Evolutionary conservation across 768 basidiomycete species (phyloP).

Genomic region (Boletus pseudopeckii): DNA sequence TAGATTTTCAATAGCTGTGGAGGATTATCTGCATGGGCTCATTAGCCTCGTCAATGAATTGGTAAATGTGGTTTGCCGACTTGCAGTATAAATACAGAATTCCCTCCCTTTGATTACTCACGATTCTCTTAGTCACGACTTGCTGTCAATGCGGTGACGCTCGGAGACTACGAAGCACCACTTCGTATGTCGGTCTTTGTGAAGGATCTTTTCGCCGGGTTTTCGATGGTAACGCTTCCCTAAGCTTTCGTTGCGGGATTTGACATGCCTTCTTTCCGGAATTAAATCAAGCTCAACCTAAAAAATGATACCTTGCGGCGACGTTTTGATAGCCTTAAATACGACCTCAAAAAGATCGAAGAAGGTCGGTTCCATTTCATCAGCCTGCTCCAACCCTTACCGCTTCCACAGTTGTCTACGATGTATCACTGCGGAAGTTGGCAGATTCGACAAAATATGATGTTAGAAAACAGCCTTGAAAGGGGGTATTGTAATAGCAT

Average conservation of each 20-base stretch:
- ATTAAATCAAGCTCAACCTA: constrained; percentile 59
- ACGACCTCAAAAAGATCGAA: constrained; percentile 86
- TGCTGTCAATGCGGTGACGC: constrained; percentile 77
- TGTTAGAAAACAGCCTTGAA: background rate
- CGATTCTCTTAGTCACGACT: constrained; percentile 57
- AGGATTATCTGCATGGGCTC: constrained; percentile 81
- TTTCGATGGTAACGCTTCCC: constrained; percentile 59
- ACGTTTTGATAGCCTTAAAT: constrained; percentile 79
- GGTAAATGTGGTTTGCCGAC: constrained; percentile 39
- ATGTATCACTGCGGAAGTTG: constrained; percentile 74
- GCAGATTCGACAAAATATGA: constrained; percentile 27
- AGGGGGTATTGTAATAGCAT: background rate
- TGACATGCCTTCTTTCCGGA: constrained; percentile 1
- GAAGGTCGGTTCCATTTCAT: constrained; percentile 53
- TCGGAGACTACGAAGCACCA: constrained; percentile 77
- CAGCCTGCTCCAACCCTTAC: background rate
- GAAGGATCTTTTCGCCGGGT: constrained; percentile 79
- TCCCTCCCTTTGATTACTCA: constrained; percentile 7
- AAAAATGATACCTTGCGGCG: constrained; percentile 77
- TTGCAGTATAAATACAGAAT: background rate
- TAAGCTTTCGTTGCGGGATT: background rate
- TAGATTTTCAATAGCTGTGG: constrained; percentile 57
- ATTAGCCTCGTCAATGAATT: constrained; percentile 79
- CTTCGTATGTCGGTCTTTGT: constrained; percentile 75
- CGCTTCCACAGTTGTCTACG: constrained; percentile 65